Evolutionary conservation across 176 grass and related monocot species (phyloP).

Genomic region (Oryza brachyantha): DNA sequence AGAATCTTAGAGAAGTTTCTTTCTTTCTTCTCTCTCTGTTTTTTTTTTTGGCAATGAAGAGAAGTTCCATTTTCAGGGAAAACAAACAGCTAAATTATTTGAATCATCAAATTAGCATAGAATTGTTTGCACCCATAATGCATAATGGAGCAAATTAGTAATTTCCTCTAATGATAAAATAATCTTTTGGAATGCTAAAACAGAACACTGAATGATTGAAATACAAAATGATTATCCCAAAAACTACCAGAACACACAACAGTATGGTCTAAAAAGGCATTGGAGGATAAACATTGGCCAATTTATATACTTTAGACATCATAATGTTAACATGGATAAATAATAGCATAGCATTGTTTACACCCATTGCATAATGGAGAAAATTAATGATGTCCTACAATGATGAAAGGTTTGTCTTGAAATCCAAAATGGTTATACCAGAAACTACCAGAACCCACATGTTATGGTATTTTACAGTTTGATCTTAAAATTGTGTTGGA

Average conservation of each 20-base stretch:
- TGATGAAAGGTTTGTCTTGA: not conserved
- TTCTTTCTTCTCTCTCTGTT: too few species aligned
- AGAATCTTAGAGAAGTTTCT: not conserved
- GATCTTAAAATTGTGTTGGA: not conserved
- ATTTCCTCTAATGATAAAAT: not conserved
- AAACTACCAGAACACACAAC: too few species aligned
- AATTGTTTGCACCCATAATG: not conserved
- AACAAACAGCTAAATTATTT: not conserved
- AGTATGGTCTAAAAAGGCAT: too few species aligned
- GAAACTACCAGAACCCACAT: not conserved
- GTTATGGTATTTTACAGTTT: not conserved
- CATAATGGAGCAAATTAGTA: not conserved
- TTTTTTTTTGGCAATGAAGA: not conserved
- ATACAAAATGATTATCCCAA: too few species aligned
- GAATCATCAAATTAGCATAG: not conserved
- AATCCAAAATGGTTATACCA: not conserved
- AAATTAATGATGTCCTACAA: not conserved
- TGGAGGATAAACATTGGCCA: too few species aligned
- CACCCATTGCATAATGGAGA: not conserved
- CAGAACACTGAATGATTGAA: too few species aligned
- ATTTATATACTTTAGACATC: too few species aligned
- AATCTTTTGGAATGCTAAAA: too few species aligned
- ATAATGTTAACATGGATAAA: too few species aligned
- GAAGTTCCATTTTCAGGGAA: not conserved
- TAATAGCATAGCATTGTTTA: not conserved